Percentiles rank a stretch among this genome's conserved stretches.
phyloP scores from a whole-genome alignment of 192 early-diverging fungal species.

The Thoreauomyces humboldtii region DNA sequence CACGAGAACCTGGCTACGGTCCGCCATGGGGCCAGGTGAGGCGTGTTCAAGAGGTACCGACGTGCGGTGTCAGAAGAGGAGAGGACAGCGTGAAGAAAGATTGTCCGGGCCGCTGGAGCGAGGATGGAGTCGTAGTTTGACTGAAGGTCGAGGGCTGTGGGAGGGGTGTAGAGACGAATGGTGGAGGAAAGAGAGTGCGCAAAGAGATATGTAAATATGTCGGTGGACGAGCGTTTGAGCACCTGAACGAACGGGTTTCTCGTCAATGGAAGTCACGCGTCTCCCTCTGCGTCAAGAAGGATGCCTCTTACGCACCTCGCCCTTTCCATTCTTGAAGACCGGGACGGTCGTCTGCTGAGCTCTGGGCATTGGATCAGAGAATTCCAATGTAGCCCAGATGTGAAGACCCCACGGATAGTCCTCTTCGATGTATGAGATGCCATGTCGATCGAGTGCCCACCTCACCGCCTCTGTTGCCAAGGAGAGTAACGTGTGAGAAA shows the following conservation, averaged over 20 bases:
- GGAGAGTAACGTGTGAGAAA: neutral
- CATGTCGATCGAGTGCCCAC: slow-evolving; percentile 50
- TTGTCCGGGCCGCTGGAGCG: slow-evolving; percentile 35
- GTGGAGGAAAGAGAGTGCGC: slow-evolving; percentile 42
- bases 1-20: slow-evolving; percentile 15
- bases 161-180: slow-evolving; percentile 37
- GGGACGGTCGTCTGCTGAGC: slow-evolving; percentile 36
- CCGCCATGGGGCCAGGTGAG: slow-evolving; percentile 34
- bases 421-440: slow-evolving; percentile 34
- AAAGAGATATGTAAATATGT: slow-evolving; percentile 47
- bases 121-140: slow-evolving; percentile 26
- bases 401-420: slow-evolving; percentile 42
- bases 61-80: slow-evolving; percentile 1
- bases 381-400: slow-evolving; percentile 27
- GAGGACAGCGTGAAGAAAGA: slow-evolving; percentile 32
- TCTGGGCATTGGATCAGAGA: slow-evolving; percentile 34
- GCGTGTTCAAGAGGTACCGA: slow-evolving; percentile 27
- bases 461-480: slow-evolving; percentile 31
- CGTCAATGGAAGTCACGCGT: too few species aligned
- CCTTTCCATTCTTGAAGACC: slow-evolving; percentile 38
- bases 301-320: slow-evolving; percentile 44
- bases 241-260: too few species aligned
- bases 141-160: slow-evolving; percentile 37
- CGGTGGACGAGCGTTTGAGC: slow-evolving; percentile 36
- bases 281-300: too few species aligned